phyloP scores from a whole-genome alignment of 805 yeast genomes.

The Maudiozyma barnettii region DNA sequence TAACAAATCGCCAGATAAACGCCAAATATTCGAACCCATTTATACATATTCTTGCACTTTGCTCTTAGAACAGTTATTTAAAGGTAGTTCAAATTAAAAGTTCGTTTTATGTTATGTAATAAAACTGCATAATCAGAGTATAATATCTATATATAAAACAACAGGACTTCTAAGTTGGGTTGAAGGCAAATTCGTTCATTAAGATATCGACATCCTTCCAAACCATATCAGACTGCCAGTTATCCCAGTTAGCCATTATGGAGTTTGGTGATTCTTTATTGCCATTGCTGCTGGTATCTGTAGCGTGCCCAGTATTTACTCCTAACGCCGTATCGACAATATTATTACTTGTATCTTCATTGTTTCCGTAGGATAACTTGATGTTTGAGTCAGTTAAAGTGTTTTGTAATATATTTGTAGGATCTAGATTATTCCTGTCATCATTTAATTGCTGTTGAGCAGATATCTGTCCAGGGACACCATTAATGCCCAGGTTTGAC shows the following conservation, averaged over 20 bases:
- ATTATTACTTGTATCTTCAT: neutral
- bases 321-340: neutral
- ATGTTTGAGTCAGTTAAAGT: neutral
- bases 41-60: too few species aligned
- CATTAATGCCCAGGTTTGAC: too few species aligned
- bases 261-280: constrained; percentile 23
- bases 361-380: neutral
- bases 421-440: neutral
- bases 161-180: constrained; percentile 31
- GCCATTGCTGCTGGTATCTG: constrained; percentile 1
- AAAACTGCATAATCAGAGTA: too few species aligned
- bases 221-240: constrained; percentile 36
- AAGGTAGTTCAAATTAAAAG: too few species aligned
- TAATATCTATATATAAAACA: too few species aligned
- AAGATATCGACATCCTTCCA: constrained; percentile 79
- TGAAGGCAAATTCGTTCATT: constrained; percentile 89
- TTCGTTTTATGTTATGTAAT: too few species aligned
- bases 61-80: too few species aligned
- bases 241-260: constrained; percentile 32
- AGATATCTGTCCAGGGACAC: neutral
- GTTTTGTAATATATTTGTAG: neutral
- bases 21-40: too few species aligned
- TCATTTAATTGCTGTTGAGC: neutral
- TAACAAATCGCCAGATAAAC: too few species aligned
- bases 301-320: neutral